Conservation (phyloP, 805 yeast genomes). For the Wickerhamomyces queroliae region DNA sequence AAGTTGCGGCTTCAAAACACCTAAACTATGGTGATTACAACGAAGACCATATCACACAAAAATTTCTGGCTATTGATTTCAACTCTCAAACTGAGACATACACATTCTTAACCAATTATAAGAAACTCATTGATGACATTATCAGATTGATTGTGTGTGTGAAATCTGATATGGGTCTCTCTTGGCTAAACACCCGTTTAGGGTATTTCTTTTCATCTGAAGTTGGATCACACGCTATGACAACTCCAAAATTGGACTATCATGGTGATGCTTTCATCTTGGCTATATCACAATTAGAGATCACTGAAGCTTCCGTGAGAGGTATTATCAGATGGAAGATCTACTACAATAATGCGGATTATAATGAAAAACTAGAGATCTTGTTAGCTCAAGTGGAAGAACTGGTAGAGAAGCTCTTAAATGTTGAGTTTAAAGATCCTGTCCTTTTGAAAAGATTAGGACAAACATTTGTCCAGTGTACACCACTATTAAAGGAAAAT, state of each 20-base stretch:
- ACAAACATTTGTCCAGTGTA: constrained; percentile 90
- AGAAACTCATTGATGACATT: constrained; percentile 83
- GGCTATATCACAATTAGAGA: constrained; percentile 77
- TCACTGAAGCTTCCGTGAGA: constrained; percentile 84
- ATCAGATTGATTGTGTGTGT: constrained; percentile 84
- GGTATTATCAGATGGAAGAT: constrained; percentile 95
- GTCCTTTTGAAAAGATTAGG: constrained; percentile 76
- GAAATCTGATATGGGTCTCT: constrained; percentile 72
- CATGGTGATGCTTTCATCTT: constrained; percentile 64
- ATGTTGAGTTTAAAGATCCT: constrained; percentile 75
- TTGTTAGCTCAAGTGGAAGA: constrained; percentile 55
- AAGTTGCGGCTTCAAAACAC: constrained; percentile 71
- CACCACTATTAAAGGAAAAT: constrained; percentile 79
- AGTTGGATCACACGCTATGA: constrained; percentile 60
- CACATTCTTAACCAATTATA: constrained; percentile 72
- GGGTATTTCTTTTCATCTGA: constrained; percentile 67
- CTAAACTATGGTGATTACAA: constrained; percentile 65
- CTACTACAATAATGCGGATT: constrained; percentile 65
- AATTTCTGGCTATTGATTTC: constrained; percentile 77
- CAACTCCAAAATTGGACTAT: constrained; percentile 45
- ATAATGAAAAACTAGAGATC: constrained; percentile 45
- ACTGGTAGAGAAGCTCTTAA: constrained; percentile 68
- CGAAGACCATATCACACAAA: constrained; percentile 58
- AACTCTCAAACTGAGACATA: constrained; percentile 78
- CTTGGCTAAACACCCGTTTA: constrained; percentile 74